Percentiles rank a stretch among this genome's conserved stretches.
phyloP scores from a whole-genome alignment of 148 eudicot species.

The Dianthus caryophyllus region DNA sequence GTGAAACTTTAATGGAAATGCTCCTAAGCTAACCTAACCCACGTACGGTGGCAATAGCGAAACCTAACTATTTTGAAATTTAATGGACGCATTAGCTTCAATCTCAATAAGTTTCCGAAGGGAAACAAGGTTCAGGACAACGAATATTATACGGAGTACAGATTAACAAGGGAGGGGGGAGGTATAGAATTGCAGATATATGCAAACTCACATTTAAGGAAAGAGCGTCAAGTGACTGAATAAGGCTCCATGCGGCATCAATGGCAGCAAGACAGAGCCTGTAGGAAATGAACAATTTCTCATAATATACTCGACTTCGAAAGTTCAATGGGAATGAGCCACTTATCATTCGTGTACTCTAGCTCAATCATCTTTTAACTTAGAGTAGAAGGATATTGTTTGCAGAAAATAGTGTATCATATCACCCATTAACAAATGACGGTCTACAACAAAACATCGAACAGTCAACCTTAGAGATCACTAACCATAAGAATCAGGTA shows the following conservation, averaged over 20 bases:
- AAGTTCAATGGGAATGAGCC: too few species aligned
- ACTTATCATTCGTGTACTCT: not conserved
- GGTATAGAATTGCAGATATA: not conserved
- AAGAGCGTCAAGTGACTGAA: slow-evolving; percentile 55
- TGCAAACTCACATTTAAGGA: slow-evolving; percentile 57
- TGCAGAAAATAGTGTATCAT: not conserved
- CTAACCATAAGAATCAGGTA: not conserved
- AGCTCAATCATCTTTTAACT: not conserved
- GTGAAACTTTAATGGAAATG: not conserved
- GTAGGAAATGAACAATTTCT: slow-evolving; percentile 1
- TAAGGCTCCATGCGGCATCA: slow-evolving; percentile 56
- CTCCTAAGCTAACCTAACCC: not conserved
- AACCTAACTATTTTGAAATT: not conserved
- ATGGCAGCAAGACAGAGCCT: slow-evolving; percentile 63
- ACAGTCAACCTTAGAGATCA: not conserved
- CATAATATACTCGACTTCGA: not conserved
- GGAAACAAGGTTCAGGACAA: too few species aligned
- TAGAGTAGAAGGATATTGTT: not conserved
- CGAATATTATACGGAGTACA: too few species aligned
- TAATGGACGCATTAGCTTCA: not conserved
- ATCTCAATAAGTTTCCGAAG: not conserved
- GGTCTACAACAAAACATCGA: not conserved
- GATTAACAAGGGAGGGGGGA: too few species aligned
- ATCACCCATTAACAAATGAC: not conserved
- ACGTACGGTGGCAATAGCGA: not conserved